Evolutionary conservation across 1,284 basidiomycete species (phyloP), one percentile per base, ranked within the genome.

Genomic region (Xerocomus minutiporus): DNA sequence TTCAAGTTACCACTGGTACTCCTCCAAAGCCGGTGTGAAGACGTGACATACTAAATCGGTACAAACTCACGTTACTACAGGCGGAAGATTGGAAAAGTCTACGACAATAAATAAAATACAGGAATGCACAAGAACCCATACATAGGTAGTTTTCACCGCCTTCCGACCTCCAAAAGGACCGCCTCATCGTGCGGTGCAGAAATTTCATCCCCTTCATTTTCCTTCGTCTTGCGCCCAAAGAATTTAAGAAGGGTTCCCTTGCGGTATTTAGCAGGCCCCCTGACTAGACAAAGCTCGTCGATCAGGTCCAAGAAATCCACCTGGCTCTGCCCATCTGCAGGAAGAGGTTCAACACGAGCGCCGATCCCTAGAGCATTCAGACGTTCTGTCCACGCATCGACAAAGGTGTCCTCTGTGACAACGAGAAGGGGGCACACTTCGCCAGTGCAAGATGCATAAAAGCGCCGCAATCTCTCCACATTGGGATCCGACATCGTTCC

Each of bases 371-470:
- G 43, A 6, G 17, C 7, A 38, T 47, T 7, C 28, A 64, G 51
- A 15, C 52, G 11, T 20, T 6, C 29, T 3, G 11, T 52, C 62
- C 65, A 64, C 4, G 11, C 46, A 2, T 49, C 46, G 20, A 52
- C 43, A 36, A 43, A 59, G 3, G 0, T n/a, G 11, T n/a, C 23
- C 12, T 64, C 13, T 5, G 65, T 66, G 50, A 68, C 45, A 29
- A 65, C n/a, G 8, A 65, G 56, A 23, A 68, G 31, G 35, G 63
- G 63, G 23, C 64, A 61, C 17, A 67, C 47, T 20, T 66, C 66
- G 28, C 63, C 63, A 12, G 35, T 40, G 44, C 54, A 68, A 12
- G 50, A 43, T 13, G 35, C 2, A 29, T 67, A 64, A 50, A 65
- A 65, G 0, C 40, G 34, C 9, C n/a, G 23, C 1, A 68, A 48